These are phyloP conservation scores for Cicer yamashitae DNA, from an alignment of 306 rosid species.

Conservation along the genomic window DNA sequence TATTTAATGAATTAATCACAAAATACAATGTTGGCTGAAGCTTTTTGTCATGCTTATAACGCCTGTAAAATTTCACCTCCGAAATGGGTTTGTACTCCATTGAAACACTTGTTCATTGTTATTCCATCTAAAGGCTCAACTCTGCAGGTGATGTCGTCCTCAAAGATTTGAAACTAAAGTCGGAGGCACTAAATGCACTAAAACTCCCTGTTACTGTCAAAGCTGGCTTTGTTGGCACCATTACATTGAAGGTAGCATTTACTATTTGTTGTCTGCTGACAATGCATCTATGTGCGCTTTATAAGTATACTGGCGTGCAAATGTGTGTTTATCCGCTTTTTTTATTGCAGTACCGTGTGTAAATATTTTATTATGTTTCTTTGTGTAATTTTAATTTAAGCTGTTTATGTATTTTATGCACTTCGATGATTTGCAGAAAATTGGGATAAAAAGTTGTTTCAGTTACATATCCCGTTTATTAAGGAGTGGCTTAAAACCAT, in stretches of 20 bases:
- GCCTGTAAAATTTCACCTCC: conserved; percentile 18
- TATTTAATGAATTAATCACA: conserved; percentile 1
- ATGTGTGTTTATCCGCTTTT: too few relatives aligned
- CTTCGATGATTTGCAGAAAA: too few relatives aligned
- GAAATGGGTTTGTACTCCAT: conserved; percentile 19
- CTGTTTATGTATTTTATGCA: too few relatives aligned
- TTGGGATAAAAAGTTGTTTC: too few relatives aligned
- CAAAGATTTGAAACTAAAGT: conserved; percentile 90
- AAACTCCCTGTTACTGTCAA: conserved; percentile 94
- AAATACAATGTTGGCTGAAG: conserved; percentile 14
- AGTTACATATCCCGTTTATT: too few relatives aligned
- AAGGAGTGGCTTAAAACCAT: too few relatives aligned
- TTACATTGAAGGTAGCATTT: conserved; percentile 82
- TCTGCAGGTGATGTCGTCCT: conserved; percentile 92
- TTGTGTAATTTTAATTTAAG: too few relatives aligned
- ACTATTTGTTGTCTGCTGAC: conserved; percentile 33
- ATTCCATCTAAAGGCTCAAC: conserved; percentile 44
- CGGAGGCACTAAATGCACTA: conserved; percentile 92
- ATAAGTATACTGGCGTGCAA: neutral
- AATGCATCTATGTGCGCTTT: conserved; percentile 18
- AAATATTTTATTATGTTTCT: too few relatives aligned
- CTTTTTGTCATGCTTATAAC: conserved; percentile 13
- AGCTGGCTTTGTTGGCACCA: conserved; percentile 95
- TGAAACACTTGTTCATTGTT: conserved; percentile 30
- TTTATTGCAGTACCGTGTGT: too few relatives aligned